phyloP scores from a whole-genome alignment of 495 filamentous ascomycete genomes.

The Penicillium paxilli region DNA sequence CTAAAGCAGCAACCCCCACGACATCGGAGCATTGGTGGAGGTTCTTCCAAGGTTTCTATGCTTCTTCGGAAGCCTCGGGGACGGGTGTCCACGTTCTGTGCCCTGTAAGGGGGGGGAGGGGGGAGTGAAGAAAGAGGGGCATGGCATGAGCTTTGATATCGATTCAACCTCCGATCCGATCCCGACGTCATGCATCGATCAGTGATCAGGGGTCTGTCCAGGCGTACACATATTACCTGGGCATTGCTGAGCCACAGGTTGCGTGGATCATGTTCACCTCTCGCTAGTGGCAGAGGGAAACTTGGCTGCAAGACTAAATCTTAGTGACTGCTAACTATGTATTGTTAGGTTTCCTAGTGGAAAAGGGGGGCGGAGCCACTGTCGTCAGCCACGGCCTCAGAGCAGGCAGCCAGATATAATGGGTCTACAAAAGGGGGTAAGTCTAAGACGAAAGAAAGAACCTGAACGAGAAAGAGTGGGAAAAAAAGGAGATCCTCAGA shows the following conservation, averaged over 20 bases:
- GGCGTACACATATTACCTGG: no score
- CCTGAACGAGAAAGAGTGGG: no score
- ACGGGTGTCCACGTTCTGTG: conserved; percentile 1
- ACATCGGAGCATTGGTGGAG: not conserved
- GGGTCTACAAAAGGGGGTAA: conserved; percentile 1
- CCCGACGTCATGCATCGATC: conserved; percentile 22
- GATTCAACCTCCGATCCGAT: conserved; percentile 1
- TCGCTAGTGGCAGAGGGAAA: not conserved
- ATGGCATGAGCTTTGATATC: not conserved
- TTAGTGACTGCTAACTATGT: not conserved
- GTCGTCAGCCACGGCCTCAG: conserved; percentile 19
- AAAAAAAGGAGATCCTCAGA: not conserved
- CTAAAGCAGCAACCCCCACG: not conserved
- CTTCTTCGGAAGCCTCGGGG: not conserved
- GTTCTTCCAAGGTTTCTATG: conserved; percentile 1
- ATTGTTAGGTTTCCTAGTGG: no score
- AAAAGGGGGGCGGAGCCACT: conserved; percentile 11
- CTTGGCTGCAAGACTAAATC: not conserved
- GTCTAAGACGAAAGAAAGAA: no score
- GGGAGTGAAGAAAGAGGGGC: not conserved
- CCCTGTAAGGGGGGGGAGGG: not conserved
- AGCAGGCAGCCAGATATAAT: conserved; percentile 17
- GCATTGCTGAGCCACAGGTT: conserved; percentile 16
- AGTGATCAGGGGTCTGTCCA: conserved; percentile 10
- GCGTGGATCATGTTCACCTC: conserved; percentile 8